Evolutionary conservation across 1,139 yeast genomes (phyloP), one percentile per base, ranked within the genome.

Genomic region (Saccharomyces hybrid): DNA sequence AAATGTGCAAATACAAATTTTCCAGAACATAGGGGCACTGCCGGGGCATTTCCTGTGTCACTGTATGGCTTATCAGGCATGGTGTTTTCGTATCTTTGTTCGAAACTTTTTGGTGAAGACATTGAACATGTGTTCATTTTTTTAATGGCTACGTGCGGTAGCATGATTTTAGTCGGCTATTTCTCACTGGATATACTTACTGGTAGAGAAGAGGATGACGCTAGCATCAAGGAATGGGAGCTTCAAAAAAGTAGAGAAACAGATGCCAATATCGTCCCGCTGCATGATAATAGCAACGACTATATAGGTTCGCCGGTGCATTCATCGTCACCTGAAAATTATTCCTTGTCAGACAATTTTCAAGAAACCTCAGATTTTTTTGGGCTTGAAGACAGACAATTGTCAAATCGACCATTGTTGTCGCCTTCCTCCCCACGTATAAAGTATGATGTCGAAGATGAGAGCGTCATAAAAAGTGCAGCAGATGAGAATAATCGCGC

Each of bases 1-100:
- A 86, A 85, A 59, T 83, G 86, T 6, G 80, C 86, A 2, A 86
- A 87, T 23, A 73, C 86, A 2, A 85, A 85, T 65, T 86, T 85
- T 60, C 90, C 91, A 0, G 71, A 78, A 38, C 82, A 84, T 63
- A 75, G 86, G 61, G 93, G 93, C 16, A 76, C 83, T 4, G 91
- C 91, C 3, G 83, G 83, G 4, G 82, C 85, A 0, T 72, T 79
- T 23, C 86, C 86, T 0, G 83, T 81, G 2, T 76, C 85, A 38
- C 72, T 81, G 2, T 82, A 77, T 65, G 87, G 86, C 0, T 69
- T 82, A 57, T 77, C 76, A 3, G 73, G 75, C 2, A 62, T 73
- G 55, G 49, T 72, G 9, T 73, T 68, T 52, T 71, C 76, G 1
- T 58, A 64, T 1, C 62, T 81, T 14, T 75, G 84, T 11, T 79